Conservation (phyloP, 352 stramenopile species). For the Phytophthora quininea region DNA sequence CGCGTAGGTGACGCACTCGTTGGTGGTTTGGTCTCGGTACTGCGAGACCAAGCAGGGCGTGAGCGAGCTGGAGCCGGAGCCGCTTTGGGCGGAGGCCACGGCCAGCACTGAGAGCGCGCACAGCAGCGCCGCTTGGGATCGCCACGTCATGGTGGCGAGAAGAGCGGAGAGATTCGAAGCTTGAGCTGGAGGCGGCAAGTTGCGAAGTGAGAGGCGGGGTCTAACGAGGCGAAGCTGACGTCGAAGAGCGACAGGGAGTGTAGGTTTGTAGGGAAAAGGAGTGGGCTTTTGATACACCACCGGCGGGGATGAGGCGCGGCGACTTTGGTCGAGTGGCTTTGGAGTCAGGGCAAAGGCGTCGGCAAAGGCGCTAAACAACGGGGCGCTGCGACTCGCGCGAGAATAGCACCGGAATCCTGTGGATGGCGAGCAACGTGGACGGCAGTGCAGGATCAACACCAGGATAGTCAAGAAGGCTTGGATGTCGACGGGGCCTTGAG, state of each 20-base stretch:
- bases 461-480: neutral
- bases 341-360: neutral
- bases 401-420: neutral
- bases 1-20: slow-evolving; percentile 48
- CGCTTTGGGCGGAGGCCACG: slow-evolving; percentile 34
- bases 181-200: slow-evolving; percentile 12
- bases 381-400: neutral
- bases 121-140: slow-evolving; percentile 8
- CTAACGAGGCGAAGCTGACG: neutral
- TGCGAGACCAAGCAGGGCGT: slow-evolving; percentile 29
- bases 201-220: slow-evolving; percentile 15
- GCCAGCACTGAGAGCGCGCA: slow-evolving; percentile 20
- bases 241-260: slow-evolving; percentile 23
- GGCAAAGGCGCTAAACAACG: neutral
- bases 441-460: neutral
- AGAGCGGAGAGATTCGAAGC: neutral
- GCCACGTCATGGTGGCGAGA: slow-evolving; percentile 16
- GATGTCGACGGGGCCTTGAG: too few relatives aligned
- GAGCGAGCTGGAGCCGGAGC: slow-evolving; percentile 29
- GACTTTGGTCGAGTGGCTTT: neutral
- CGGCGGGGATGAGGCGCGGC: neutral
- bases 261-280: slow-evolving; percentile 30
- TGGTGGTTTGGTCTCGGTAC: slow-evolving; percentile 44
- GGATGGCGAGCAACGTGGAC: neutral
- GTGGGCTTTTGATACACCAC: neutral